Evolutionary conservation across 1,284 basidiomycete species (phyloP).

Genomic region (Trichosporon sp.): DNA sequence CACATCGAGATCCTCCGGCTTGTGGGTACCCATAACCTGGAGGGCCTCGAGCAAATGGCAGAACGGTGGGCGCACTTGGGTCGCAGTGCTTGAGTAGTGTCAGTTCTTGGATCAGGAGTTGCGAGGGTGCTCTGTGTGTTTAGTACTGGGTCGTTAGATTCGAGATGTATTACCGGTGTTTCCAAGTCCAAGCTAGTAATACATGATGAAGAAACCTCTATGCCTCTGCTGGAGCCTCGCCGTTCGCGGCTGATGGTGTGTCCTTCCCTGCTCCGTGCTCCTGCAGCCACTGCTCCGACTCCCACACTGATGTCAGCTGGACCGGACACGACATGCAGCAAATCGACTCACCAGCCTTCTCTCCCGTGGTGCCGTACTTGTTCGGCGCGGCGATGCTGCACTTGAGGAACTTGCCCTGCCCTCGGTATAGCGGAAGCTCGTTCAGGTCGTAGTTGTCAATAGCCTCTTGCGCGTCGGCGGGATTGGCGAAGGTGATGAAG

Average conservation of each 20-base stretch:
- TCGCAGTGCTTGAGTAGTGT: background rate
- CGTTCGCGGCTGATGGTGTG: conserved; percentile 18
- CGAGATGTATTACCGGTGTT: background rate
- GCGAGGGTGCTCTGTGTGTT: background rate
- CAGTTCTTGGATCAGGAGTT: background rate
- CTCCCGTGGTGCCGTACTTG: conserved; percentile 35
- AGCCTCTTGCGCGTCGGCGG: conserved; percentile 47
- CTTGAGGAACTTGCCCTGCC: conserved; percentile 44
- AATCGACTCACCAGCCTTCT: conserved; percentile 39
- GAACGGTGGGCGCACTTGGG: conserved; percentile 27
- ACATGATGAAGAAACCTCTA: background rate
- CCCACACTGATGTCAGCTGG: conserved; percentile 37
- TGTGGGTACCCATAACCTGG: conserved; percentile 40
- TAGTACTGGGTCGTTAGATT: background rate
- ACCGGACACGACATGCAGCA: background rate
- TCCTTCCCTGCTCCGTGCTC: conserved; percentile 31
- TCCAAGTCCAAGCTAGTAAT: background rate
- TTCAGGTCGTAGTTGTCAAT: conserved; percentile 50
- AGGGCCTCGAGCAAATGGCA: conserved; percentile 33
- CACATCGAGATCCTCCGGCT: conserved; percentile 31
- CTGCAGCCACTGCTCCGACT: conserved; percentile 44
- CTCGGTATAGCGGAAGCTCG: conserved; percentile 41
- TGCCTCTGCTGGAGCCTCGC: conserved; percentile 7
- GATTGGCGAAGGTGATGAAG: conserved; percentile 44
- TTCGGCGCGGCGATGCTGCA: conserved; percentile 44